Base-by-base conservation (phyloP, 2,329 filamentous ascomycete species). In the Pleomassaria siparia region DNA sequence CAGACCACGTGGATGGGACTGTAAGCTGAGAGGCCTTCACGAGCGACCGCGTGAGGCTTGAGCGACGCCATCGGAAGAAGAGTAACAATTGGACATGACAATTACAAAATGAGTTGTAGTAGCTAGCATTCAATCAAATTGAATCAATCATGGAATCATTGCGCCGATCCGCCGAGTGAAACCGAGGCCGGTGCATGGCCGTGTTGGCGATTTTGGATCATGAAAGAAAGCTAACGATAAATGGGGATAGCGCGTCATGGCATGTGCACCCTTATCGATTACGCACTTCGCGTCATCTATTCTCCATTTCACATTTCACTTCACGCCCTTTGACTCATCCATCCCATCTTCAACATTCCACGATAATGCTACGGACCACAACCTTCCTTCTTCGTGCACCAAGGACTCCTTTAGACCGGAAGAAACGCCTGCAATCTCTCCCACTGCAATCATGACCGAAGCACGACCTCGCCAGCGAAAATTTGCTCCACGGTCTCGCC, bases 401-500 rank as follows among this genome's bases (percentile, higher is more conserved):
- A 37, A 10, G 12, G 35, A 18, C 8, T 22, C n/a, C 18, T 7
- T 20, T 22, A 37, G 35, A 22, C 35, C 35, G 12, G 8, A 6
- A 37, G 3, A 3, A 15, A 12, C 3, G 18, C 8, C 24, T 28
- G 22, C 16, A 18, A 24, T 9, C 37, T 16, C 13, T 20, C 3
- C 21, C 33, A n/a, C 18, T 30, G 13, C 22, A 39, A 28, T 32
- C 54, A 69, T 67, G 66, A 63, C 54, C 57, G 64, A 69, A 29
- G 40, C 56, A 30, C 63, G 60, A 42, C 59, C 64, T 15, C 61
- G 66, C 36, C 65, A 70, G 45, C 60, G 67, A 42, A 69, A 64
- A 54, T 70, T 69, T 51, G 67, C 66, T 39, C 65, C 67, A 44
- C 59, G 67, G n/a, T 67, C 63, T 13, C 56, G 67, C 35, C 63